Evolutionary conservation across 1,139 yeast species (phyloP).

Genomic region (Zygoascus sp.): DNA sequence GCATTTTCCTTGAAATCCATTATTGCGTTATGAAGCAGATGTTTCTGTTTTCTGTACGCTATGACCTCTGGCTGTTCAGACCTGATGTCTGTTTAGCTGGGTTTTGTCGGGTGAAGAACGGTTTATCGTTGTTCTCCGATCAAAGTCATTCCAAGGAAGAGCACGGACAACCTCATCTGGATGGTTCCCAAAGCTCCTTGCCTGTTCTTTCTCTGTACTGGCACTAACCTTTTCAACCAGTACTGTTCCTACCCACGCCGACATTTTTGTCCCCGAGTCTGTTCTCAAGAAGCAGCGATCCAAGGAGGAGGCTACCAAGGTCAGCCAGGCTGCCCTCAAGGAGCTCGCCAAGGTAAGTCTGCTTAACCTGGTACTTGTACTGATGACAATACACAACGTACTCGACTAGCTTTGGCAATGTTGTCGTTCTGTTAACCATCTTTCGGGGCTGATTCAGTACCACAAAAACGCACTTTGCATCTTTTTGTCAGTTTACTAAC

Average conservation of each 20-base stretch:
- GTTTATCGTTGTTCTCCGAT: background rate
- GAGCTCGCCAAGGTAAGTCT: conserved; percentile 48
- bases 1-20: conserved; percentile 6
- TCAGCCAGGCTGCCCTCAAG: background rate
- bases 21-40: conserved; percentile 1
- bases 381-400: conserved; percentile 10
- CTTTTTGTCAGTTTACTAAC: conserved; percentile 6
- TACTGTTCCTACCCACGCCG: conserved; percentile 24
- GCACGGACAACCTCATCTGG: background rate
- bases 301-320: conserved; percentile 25
- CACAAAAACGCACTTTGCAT: too few relatives aligned
- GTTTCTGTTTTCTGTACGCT: background rate
- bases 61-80: background rate
- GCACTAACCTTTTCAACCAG: conserved; percentile 18
- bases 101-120: conserved; percentile 1
- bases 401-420: conserved; percentile 52
- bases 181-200: background rate
- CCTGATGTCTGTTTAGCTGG: too few relatives aligned
- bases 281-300: conserved; percentile 92
- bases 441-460: conserved; percentile 85
- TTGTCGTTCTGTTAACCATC: conserved; percentile 96
- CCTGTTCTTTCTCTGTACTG: background rate
- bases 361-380: conserved; percentile 7
- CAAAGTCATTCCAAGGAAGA: conserved; percentile 8
- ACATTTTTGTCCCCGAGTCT: conserved; percentile 72